Conservation (phyloP, 208 protist species). For the Strigomonas galati region DNA sequence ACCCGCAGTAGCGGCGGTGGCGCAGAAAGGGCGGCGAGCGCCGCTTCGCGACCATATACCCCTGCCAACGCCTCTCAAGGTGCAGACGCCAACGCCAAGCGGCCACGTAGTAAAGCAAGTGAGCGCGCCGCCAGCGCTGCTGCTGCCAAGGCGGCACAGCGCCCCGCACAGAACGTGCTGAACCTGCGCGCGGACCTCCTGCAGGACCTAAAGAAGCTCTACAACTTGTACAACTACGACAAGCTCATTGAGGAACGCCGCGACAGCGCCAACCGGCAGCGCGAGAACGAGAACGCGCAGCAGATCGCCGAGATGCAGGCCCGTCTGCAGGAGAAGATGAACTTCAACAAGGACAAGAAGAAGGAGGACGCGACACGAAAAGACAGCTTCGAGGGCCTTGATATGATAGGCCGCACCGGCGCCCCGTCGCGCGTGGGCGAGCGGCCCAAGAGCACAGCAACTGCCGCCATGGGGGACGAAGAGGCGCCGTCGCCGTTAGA, state of each 20-base stretch:
- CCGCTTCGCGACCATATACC: not conserved
- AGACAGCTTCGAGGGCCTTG: not conserved
- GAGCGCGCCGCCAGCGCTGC: not conserved
- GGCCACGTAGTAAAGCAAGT: not conserved
- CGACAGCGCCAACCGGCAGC: slow-evolving; percentile 12
- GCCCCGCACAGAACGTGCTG: slow-evolving; percentile 6
- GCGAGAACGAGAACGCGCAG: not conserved
- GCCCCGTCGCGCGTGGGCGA: too few species aligned
- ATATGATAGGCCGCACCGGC: too few species aligned
- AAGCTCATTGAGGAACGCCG: slow-evolving; percentile 50
- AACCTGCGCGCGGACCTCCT: slow-evolving; percentile 49
- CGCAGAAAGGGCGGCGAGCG: not conserved
- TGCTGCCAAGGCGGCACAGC: not conserved
- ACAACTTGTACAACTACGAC: slow-evolving; percentile 64
- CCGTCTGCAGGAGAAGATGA: slow-evolving; percentile 22
- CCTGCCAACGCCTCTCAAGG: not conserved
- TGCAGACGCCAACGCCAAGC: not conserved
- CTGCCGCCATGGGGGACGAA: not conserved
- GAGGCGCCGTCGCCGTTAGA: not conserved
- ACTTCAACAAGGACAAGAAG: slow-evolving; percentile 3
- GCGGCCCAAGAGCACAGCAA: not conserved
- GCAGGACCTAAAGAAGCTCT: slow-evolving; percentile 55
- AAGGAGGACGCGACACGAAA: too few species aligned
- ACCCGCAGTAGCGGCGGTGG: too few species aligned
- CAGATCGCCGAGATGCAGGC: slow-evolving; percentile 33